Percentiles rank a stretch among this genome's conserved stretches.
These are phyloP conservation scores for Catharanthus roseus DNA, from an alignment of 257 asterid genomes.

Conservation along the genomic window DNA sequence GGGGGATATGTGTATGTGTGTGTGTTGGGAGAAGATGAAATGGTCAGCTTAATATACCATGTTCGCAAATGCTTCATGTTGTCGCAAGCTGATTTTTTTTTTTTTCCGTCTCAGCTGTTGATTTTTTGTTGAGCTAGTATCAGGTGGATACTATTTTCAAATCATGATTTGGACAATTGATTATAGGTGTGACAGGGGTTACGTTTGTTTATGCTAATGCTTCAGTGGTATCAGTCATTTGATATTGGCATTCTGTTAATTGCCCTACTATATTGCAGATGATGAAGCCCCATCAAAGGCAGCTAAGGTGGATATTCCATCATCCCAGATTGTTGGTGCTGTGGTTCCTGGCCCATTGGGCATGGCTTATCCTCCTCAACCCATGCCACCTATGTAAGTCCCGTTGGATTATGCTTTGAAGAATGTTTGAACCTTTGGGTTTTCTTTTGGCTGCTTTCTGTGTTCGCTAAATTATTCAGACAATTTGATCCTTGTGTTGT, in stretches of 20 bases:
- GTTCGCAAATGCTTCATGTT: not conserved
- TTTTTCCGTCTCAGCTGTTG: no score
- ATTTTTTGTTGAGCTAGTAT: not conserved
- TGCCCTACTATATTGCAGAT: slow-evolving; percentile 34
- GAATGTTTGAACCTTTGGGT: no score
- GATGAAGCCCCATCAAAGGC: slow-evolving; percentile 67
- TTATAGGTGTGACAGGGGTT: not conserved
- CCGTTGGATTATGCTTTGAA: not conserved
- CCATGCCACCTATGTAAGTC: slow-evolving; percentile 44
- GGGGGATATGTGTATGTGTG: no score
- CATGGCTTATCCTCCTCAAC: slow-evolving; percentile 58
- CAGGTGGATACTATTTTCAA: not conserved
- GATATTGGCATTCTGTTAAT: slow-evolving; percentile 13
- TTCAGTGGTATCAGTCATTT: not conserved
- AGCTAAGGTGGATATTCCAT: slow-evolving; percentile 55
- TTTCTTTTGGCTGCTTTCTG: not conserved
- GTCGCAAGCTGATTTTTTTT: no score
- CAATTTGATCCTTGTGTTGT: not conserved
- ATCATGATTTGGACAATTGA: not conserved
- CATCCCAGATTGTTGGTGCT: slow-evolving; percentile 55
- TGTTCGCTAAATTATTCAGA: not conserved
- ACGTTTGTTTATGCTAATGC: not conserved
- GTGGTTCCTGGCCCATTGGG: slow-evolving; percentile 43
- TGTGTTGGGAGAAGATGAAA: no score
- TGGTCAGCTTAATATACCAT: not conserved